Evolutionary conservation across 2,329 filamentous ascomycete genomes (phyloP), one percentile per base, ranked within the genome.

Genomic region (Pleoardoris graminearum): DNA sequence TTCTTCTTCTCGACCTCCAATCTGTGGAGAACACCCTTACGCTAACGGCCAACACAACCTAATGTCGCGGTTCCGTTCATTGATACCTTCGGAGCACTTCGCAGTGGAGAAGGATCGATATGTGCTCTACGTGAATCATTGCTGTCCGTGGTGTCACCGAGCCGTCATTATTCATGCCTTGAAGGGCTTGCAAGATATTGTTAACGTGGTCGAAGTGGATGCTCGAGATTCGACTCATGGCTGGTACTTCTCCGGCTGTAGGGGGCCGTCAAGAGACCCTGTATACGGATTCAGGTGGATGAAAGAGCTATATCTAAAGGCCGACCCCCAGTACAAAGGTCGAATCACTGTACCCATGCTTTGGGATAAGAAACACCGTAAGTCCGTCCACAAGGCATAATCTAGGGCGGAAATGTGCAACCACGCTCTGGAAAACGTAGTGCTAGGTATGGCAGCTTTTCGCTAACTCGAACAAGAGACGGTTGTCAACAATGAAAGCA

Each of bases 261-360:
- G 57, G 17, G 70, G 70, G 0, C 67, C 66, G 16, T 55, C 57
- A 3, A 47, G 48, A 12, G 68, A 72, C 37, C 70, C 70, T 14
- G 42, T 67, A 7, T 62, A 66, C 36, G 69, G 70, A 45, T 60
- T 65, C 64, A 54, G 68, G 42, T 70, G 61, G 51, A 29, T 72
- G 38, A 84, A 86, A 50, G 78, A 94, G 43, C 71, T 95, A 36
- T 95, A 95, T 76, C 84, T 90, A 71, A 80, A 81, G 57, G 84
- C 82, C 6, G 82, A 91, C 61, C 80, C 85, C 2, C 42, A 57
- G 7, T 72, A 72, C 43, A 60, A 55, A 10, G 68, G 69, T 12
- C 81, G 91, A n/a, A 91, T 90, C 69, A 94, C 90, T 0, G 89
- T 96, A 17, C 91, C 91, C 0, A 83, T 90, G 22, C 78, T 96